These are phyloP conservation scores for Capsella rubella DNA, from an alignment of 441 rosid genomes.

Conservation along the genomic window DNA sequence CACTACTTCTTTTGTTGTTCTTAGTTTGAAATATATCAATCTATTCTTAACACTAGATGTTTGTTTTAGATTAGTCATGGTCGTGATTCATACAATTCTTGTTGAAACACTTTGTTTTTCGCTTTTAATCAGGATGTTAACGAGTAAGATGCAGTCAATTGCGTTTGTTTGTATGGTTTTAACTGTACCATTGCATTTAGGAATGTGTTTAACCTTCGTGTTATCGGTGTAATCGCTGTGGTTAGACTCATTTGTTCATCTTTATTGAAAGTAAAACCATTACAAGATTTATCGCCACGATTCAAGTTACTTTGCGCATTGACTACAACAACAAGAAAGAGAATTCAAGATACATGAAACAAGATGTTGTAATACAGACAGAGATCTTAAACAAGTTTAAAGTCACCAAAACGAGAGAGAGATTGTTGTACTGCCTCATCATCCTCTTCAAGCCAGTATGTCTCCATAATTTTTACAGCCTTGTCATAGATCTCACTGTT, in stretches of 20 bases:
- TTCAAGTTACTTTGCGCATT: no score
- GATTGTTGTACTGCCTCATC: no score
- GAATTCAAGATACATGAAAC: no score
- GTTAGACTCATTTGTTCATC: background rate
- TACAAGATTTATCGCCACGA: no score
- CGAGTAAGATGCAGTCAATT: background rate
- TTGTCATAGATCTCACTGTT: background rate
- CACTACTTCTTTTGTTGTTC: constrained; percentile 13
- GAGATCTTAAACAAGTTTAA: no score
- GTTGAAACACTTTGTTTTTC: background rate
- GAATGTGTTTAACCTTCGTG: background rate
- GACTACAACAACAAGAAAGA: no score
- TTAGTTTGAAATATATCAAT: background rate
- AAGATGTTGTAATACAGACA: no score
- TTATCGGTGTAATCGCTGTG: background rate
- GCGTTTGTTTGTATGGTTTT: background rate
- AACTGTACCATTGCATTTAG: background rate
- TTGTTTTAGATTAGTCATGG: constrained; percentile 25
- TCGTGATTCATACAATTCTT: background rate
- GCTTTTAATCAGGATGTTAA: background rate
- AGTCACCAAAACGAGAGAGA: no score
- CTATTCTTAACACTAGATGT: constrained; percentile 5
- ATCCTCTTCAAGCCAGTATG: background rate
- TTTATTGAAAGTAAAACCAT: no score
- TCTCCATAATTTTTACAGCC: background rate